A percentile compares a stretch with the other conserved stretches of the same genome.
Evolutionary conservation across 2,329 filamentous ascomycete species (phyloP).

Genomic region (Tolypocladium cylindrosporum): DNA sequence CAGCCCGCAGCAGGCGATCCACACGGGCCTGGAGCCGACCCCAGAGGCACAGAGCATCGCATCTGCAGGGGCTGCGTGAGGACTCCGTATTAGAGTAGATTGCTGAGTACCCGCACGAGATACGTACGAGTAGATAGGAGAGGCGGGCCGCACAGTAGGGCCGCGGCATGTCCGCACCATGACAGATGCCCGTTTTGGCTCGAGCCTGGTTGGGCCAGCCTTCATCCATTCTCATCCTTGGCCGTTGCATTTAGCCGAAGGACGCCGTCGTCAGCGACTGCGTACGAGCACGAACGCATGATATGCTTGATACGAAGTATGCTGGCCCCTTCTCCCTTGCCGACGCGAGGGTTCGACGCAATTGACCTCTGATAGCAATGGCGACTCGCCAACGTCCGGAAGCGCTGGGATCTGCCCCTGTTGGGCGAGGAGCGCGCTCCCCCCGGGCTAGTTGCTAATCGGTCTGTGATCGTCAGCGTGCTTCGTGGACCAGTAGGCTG

Average conservation of each 20-base stretch:
- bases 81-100: no score
- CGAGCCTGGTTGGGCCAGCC: neutral
- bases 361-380: neutral
- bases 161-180: constrained; percentile 6
- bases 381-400: neutral
- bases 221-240: neutral
- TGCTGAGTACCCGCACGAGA: no score
- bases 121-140: neutral
- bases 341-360: neutral
- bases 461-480: neutral
- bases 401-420: neutral
- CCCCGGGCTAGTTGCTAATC: neutral
- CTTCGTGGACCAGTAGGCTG: neutral
- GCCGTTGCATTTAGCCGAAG: neutral
- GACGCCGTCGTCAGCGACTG: neutral
- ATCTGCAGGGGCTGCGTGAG: neutral
- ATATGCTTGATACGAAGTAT: neutral
- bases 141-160: constrained; percentile 10
- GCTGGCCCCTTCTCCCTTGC: neutral
- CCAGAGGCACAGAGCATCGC: neutral
- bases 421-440: neutral
- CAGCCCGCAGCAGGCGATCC: neutral
- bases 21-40: neutral
- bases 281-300: no score
- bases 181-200: constrained; percentile 4